A percentile compares a stretch with the other conserved stretches of the same genome.
These are phyloP conservation scores for Arxiozyma heterogenica DNA, from an alignment of 1,139 yeast species.

Conservation along the genomic window DNA sequence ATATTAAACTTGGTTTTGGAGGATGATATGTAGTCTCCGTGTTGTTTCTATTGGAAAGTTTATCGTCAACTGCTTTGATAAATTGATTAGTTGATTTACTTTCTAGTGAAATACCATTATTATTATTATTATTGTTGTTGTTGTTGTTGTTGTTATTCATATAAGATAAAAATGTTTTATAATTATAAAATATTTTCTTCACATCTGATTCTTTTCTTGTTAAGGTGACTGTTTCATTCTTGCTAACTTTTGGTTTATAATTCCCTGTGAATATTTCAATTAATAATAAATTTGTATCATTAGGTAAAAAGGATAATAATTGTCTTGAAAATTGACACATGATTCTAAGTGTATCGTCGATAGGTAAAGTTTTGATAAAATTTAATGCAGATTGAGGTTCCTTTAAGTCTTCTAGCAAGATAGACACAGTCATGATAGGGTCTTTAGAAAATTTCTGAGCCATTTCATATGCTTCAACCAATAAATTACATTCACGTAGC, in stretches of 20 bases:
- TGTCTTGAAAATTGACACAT: constrained; percentile 57
- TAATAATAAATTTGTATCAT: constrained; percentile 71
- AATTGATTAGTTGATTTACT: neutral
- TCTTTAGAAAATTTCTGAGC: constrained; percentile 61
- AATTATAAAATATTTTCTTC: constrained; percentile 52
- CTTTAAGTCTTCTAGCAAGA: constrained; percentile 57
- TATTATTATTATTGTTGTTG: constrained; percentile 1
- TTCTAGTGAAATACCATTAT: neutral
- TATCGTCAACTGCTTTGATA: too few species aligned
- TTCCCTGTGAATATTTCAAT: constrained; percentile 86
- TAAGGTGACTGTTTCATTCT: constrained; percentile 1
- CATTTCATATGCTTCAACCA: constrained; percentile 57
- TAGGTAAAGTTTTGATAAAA: constrained; percentile 59
- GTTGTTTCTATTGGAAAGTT: neutral
- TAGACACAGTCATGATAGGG: constrained; percentile 68
- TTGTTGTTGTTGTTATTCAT: constrained; percentile 30
- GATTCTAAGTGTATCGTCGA: constrained; percentile 71
- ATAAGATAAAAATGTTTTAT: constrained; percentile 60
- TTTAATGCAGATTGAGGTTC: constrained; percentile 56
- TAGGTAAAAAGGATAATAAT: constrained; percentile 60
- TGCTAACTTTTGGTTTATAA: constrained; percentile 40
- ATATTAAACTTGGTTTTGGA: constrained; percentile 81
- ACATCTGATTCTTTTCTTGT: constrained; percentile 10
- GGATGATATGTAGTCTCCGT: constrained; percentile 72
- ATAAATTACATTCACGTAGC: constrained; percentile 71